phyloP scores from a whole-genome alignment of 2,329 filamentous ascomycete genomes.

The Geosmithia morbida region DNA sequence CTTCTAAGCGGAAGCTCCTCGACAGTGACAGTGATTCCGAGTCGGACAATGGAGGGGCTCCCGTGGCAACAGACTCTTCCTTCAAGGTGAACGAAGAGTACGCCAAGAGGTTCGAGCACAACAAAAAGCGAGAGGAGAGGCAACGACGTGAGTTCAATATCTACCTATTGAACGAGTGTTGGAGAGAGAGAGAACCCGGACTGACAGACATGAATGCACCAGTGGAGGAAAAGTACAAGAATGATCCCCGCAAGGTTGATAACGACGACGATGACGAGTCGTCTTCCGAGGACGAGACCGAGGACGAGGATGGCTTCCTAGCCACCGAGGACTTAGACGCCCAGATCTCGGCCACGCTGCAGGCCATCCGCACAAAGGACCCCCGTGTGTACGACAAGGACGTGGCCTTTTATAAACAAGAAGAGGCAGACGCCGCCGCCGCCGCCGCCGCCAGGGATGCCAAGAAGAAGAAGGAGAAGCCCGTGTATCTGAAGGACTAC shows the following conservation, averaged over 20 bases:
- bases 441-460: conserved; percentile 36
- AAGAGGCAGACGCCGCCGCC: conserved; percentile 19
- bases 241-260: conserved; percentile 28
- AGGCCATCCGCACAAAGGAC: conserved; percentile 82
- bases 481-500: conserved; percentile 78
- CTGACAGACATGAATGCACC: conserved; percentile 1
- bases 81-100: conserved; percentile 87
- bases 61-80: conserved; percentile 21
- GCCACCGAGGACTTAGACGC: conserved; percentile 74
- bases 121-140: conserved; percentile 88
- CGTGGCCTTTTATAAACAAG: conserved; percentile 54
- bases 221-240: conserved; percentile 80
- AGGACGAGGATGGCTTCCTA: conserved; percentile 82
- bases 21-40: conserved; percentile 38
- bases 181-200: background rate
- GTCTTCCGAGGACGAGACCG: conserved; percentile 65
- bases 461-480: conserved; percentile 57
- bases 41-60: conserved; percentile 25
- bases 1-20: conserved; percentile 29
- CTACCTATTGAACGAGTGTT: background rate
- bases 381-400: conserved; percentile 77
- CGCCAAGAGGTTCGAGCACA: conserved; percentile 82
- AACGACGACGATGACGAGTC: conserved; percentile 38
- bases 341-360: conserved; percentile 74
- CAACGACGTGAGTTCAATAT: conserved; percentile 41